A percentile compares a stretch with the other conserved stretches of the same genome.
phyloP scores from a whole-genome alignment of 2,329 filamentous ascomycete genomes.

The Sclerotinia sclerotiorum region DNA sequence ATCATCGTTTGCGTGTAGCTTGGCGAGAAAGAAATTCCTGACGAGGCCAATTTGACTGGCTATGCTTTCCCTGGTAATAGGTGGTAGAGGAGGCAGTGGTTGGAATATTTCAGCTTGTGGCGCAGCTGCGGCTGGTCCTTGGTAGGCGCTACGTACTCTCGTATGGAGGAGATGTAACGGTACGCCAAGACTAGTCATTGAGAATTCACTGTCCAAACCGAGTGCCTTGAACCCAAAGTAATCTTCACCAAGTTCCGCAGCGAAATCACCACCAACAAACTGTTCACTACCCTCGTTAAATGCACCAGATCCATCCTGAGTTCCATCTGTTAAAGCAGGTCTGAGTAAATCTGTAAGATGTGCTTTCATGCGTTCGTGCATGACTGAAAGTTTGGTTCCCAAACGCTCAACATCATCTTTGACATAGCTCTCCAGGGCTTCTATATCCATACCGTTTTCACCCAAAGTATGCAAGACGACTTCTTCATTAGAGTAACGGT shows the following conservation, averaged over 20 bases:
- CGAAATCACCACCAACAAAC: constrained; percentile 94
- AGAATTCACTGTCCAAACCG: constrained; percentile 87
- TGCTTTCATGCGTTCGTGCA: constrained; percentile 92
- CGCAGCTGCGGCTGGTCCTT: constrained; percentile 62
- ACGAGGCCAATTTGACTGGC: constrained; percentile 81
- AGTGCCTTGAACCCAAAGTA: constrained; percentile 98
- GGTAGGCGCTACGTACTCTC: constrained; percentile 80
- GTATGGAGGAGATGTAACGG: constrained; percentile 92
- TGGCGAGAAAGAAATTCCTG: constrained; percentile 86
- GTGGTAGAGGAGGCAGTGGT: constrained; percentile 66
- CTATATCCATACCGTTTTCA: constrained; percentile 80
- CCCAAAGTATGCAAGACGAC: constrained; percentile 81
- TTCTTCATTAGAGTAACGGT: constrained; percentile 79
- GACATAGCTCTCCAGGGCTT: constrained; percentile 79
- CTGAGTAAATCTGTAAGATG: constrained; percentile 92
- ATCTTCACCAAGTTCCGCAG: constrained; percentile 95
- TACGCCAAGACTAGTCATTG: constrained; percentile 82
- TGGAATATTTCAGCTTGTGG: constrained; percentile 57
- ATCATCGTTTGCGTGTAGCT: constrained; percentile 80
- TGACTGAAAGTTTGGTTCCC: constrained; percentile 71
- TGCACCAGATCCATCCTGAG: constrained; percentile 79
- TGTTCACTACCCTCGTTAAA: constrained; percentile 98
- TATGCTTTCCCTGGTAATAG: constrained; percentile 77
- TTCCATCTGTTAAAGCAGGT: constrained; percentile 78
- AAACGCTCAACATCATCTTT: constrained; percentile 92